Percentiles rank a stretch among this genome's conserved stretches.
These are phyloP conservation scores for Ramularia endophylla DNA, from an alignment of 2,329 filamentous ascomycete species.

Conservation along the genomic window DNA sequence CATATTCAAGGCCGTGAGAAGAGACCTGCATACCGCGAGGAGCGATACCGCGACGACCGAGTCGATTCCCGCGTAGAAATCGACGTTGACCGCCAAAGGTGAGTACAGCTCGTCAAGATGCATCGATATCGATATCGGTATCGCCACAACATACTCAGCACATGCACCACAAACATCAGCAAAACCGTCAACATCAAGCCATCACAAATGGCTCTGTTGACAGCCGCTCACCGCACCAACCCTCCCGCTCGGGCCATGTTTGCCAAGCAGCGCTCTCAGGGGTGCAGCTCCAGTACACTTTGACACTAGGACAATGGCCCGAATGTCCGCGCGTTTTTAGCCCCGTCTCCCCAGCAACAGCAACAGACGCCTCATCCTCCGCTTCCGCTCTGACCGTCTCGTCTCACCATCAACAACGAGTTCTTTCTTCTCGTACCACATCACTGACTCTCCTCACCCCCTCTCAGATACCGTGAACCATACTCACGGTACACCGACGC, in stretches of 20 bases:
- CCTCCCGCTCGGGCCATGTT: too few relatives aligned
- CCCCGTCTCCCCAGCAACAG: constrained; percentile 26
- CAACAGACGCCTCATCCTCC: constrained; percentile 2
- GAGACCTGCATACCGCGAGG: constrained; percentile 23
- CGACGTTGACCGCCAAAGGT: constrained; percentile 50
- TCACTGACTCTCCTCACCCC: constrained; percentile 13
- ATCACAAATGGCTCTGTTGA: neutral
- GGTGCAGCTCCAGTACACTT: too few relatives aligned
- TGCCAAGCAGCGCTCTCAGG: too few relatives aligned
- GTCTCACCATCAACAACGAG: constrained; percentile 15
- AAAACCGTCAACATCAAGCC: too few relatives aligned
- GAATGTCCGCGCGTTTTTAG: constrained; percentile 2
- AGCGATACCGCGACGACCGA: constrained; percentile 23
- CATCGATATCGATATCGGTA: too few relatives aligned
- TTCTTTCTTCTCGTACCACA: neutral
- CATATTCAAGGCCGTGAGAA: constrained; percentile 46
- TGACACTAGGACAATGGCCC: too few relatives aligned
- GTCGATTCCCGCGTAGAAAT: constrained; percentile 28
- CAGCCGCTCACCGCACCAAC: neutral
- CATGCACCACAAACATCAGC: constrained; percentile 5
- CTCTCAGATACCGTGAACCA: constrained; percentile 50
- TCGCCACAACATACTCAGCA: too few relatives aligned
- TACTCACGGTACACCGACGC: constrained; percentile 56
- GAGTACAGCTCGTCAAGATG: constrained; percentile 33
- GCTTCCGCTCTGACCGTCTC: constrained; percentile 18